Conservation (phyloP, 1,284 basidiomycete genomes). For the Ustilago nuda region DNA sequence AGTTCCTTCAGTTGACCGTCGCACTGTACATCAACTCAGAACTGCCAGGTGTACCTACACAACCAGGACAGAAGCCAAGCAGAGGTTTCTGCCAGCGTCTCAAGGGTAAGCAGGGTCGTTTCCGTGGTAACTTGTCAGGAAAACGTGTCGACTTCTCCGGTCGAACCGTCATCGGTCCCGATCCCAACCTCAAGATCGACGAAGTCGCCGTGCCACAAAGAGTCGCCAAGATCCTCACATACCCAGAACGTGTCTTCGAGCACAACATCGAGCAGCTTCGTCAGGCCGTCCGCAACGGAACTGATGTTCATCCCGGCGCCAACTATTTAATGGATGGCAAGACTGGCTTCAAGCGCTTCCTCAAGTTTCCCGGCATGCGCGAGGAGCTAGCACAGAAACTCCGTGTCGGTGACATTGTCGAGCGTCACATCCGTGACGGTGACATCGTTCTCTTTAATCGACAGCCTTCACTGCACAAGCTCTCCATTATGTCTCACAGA, state of each 20-base stretch:
- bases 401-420: constrained; percentile 86
- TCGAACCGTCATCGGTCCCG: constrained; percentile 97
- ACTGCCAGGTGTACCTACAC: constrained; percentile 77
- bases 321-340: constrained; percentile 83
- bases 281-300: constrained; percentile 86
- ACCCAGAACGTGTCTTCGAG: constrained; percentile 91
- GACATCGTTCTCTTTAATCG: constrained; percentile 99
- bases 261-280: constrained; percentile 88
- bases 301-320: constrained; percentile 92
- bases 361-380: constrained; percentile 65
- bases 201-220: constrained; percentile 87
- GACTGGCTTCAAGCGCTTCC: constrained; percentile 78
- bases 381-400: constrained; percentile 77
- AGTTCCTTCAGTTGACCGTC: constrained; percentile 91
- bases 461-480: constrained; percentile 90
- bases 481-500: constrained; percentile 93
- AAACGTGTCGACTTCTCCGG: constrained; percentile 99
- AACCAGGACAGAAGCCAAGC: constrained; percentile 66
- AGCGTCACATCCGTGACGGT: constrained; percentile 93
- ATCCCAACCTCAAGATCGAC: constrained; percentile 97
- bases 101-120: constrained; percentile 98
- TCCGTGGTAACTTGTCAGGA: constrained; percentile 96
- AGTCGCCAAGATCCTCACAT: constrained; percentile 94
- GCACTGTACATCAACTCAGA: constrained; percentile 99
- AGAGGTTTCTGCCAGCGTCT: constrained; percentile 94